Evolutionary conservation across 140 eudicot genomes (phyloP), one percentile per base, ranked within the genome.

Genomic region (Bidens hawaiensis): DNA sequence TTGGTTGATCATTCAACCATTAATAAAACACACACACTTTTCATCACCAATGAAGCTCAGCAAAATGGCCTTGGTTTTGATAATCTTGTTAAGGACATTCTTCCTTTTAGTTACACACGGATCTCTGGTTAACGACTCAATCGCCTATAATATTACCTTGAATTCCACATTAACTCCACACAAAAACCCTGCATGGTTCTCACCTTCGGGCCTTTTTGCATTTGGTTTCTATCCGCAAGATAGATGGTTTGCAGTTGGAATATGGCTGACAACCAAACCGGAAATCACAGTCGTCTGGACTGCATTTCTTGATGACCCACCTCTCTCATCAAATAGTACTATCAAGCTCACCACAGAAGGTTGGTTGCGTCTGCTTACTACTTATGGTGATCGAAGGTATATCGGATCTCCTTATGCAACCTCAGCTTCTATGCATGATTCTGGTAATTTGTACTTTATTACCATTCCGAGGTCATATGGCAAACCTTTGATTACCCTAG

Each of bases 251-350:
- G 36, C 64, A 0, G 77, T 83, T 0, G 86, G 86, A 33, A 64
- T 77, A 49, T 80, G 77, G 40, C 23, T 83, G 23, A 59, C 53
- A 7, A 70, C 55, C 9, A 63, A 73, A 42, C 75, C 86, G 1
- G 27, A 79, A 1, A 79, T 41, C 52, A 76, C 83, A 10, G 75
- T 76, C 4, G 81, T 79, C n/a, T 83, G 90, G 90, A 80, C 82
- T 24, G 84, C 80, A n/a, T 63, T 74, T 47, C 47, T 73, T 41
- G 77, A 77, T 30, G 56, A 54, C 46, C 78, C 79, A 10, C 72
- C 62, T 3, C 76, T 74, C 40, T 48, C 81, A 0, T 48, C 48
- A 19, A 41, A 59, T 40, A 75, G 46, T 23, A 72, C 57, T 6
- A 54, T 80, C 11, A 31, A 27, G 69, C 28, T 56, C 8, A 50